phyloP scores from a whole-genome alignment of 306 rosid species.

The Notholithocarpus densiflorus region DNA sequence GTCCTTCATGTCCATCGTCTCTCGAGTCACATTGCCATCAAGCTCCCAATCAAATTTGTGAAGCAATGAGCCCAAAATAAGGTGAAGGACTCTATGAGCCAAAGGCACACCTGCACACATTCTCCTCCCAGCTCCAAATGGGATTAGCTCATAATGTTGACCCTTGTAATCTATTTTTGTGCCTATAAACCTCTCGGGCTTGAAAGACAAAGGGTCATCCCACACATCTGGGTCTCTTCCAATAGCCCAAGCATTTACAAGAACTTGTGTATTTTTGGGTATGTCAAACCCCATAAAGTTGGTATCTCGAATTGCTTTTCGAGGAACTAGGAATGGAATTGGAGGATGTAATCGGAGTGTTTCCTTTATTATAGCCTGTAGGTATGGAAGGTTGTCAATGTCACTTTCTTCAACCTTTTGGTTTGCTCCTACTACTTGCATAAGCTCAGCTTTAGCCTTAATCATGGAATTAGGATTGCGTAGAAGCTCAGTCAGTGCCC shows the following conservation, averaged over 20 bases:
- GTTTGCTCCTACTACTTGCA: slow-evolving; percentile 14
- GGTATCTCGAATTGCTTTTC: slow-evolving; percentile 36
- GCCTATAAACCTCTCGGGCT: slow-evolving; percentile 48
- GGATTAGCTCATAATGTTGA: slow-evolving; percentile 42
- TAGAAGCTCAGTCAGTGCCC: slow-evolving; percentile 53
- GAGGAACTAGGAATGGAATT: slow-evolving; percentile 51
- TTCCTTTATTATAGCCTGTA: slow-evolving; percentile 44
- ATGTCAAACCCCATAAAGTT: slow-evolving; percentile 38
- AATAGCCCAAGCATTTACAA: slow-evolving; percentile 58
- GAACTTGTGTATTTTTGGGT: slow-evolving; percentile 52
- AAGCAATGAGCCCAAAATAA: slow-evolving; percentile 41
- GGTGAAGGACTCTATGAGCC: slow-evolving; percentile 44
- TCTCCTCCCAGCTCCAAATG: slow-evolving; percentile 52
- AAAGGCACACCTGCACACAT: slow-evolving; percentile 55
- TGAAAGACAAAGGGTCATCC: slow-evolving; percentile 35
- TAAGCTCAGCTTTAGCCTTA: slow-evolving; percentile 45
- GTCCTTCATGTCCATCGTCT: slow-evolving; percentile 43
- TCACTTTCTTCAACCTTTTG: slow-evolving; percentile 48
- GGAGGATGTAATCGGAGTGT: slow-evolving; percentile 55
- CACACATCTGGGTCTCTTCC: slow-evolving; percentile 59
- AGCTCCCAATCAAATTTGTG: slow-evolving; percentile 63
- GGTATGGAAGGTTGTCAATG: slow-evolving; percentile 44
- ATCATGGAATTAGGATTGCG: slow-evolving; percentile 12
- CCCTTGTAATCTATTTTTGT: slow-evolving; percentile 35
- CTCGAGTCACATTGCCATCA: slow-evolving; percentile 22